These are phyloP conservation scores for Coleophoma cylindrospora DNA, from an alignment of 2,329 filamentous ascomycete species.

Conservation along the genomic window DNA sequence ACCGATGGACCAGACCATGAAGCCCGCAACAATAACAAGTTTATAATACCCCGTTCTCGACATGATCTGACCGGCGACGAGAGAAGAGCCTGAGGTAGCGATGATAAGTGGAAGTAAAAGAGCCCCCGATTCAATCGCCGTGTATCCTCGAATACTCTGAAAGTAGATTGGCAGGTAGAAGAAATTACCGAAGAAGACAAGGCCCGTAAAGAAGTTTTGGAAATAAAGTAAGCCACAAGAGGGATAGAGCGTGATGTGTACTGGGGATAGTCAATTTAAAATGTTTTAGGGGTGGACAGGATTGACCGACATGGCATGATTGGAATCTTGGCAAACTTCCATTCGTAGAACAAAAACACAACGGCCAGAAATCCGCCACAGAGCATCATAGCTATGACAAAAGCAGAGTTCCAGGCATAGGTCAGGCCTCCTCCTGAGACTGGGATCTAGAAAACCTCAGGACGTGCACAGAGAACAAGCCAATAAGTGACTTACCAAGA, in stretches of 20 bases:
- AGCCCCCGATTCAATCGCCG: conserved; percentile 17
- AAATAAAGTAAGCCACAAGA: conserved; percentile 6
- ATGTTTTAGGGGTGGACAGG: background rate
- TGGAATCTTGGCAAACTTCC: conserved; percentile 44
- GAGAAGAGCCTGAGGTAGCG: conserved; percentile 17
- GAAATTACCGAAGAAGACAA: conserved; percentile 44
- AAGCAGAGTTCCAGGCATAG: conserved; percentile 45
- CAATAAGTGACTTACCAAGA: background rate
- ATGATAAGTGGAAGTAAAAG: conserved; percentile 20
- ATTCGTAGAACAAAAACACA: conserved; percentile 45
- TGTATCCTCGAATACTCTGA: conserved; percentile 18
- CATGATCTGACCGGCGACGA: conserved; percentile 18
- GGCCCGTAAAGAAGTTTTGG: conserved; percentile 38
- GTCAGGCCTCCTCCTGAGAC: conserved; percentile 37
- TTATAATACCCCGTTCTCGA: conserved; percentile 15
- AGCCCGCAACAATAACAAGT: conserved; percentile 15
- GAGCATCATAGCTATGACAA: conserved; percentile 50
- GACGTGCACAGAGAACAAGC: no score
- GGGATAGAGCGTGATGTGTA: background rate
- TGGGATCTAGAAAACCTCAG: background rate
- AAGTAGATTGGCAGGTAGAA: conserved; percentile 24
- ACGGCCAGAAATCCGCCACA: conserved; percentile 39
- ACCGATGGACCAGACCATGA: conserved; percentile 20
- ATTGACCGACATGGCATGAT: conserved; percentile 43
- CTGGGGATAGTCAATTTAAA: background rate